Conservation (phyloP, 345 rosid genomes). For the Eucalyptus polybractea region DNA sequence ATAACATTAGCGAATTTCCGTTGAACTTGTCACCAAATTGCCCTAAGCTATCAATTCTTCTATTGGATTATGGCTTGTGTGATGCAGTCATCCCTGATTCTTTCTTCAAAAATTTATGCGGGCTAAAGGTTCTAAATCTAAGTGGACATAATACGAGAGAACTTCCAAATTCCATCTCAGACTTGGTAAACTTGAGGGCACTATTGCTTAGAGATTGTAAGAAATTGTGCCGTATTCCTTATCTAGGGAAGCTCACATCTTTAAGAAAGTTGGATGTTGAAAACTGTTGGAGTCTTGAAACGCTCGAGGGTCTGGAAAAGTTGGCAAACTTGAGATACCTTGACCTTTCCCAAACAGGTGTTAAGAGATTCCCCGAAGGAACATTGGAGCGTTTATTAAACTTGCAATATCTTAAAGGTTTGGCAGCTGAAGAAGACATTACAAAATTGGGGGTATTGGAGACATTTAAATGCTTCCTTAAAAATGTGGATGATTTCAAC, state of each 20-base stretch:
- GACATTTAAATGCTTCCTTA: accelerated
- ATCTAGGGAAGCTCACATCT: not conserved
- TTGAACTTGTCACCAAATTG: no score
- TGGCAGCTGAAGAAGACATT: no score
- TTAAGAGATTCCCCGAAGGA: no score
- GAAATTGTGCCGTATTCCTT: accelerated
- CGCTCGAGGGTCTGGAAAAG: not conserved
- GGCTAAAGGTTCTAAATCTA: no score
- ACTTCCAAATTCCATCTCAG: conserved; percentile 1
- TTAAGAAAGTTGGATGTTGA: not conserved
- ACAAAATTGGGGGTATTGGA: not conserved
- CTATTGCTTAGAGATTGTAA: not conserved
- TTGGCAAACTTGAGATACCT: not conserved
- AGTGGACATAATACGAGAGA: no score
- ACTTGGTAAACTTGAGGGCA: not conserved
- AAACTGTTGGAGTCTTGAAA: no score
- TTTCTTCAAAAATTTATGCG: accelerated
- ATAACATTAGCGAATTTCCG: no score
- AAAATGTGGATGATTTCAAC: not conserved
- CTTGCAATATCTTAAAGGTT: no score
- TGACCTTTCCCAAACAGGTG: no score
- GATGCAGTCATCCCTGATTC: accelerated
- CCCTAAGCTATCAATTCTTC: no score
- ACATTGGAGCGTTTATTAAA: no score
- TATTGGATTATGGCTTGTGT: no score